Evolutionary conservation across 2,329 filamentous ascomycete genomes (phyloP).

Genomic region (Pseudopithomyces maydicus): DNA sequence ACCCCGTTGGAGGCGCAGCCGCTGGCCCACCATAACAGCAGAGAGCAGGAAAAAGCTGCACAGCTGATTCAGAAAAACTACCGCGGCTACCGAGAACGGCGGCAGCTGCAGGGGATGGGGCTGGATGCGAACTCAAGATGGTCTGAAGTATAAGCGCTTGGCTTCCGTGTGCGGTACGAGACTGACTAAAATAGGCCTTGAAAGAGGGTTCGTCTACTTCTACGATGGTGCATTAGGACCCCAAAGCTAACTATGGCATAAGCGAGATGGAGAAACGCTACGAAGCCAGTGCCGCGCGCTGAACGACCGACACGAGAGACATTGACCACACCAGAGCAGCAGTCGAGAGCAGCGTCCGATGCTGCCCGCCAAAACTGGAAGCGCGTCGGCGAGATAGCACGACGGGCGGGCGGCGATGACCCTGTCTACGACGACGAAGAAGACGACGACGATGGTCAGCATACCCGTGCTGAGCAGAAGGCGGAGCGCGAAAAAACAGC

Average conservation of each 20-base stretch:
- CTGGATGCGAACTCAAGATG: conserved; percentile 74
- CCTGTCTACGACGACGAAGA: conserved; percentile 55
- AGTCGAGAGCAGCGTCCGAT: conserved; percentile 35
- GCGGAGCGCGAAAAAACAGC: conserved; percentile 67
- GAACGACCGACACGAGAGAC: conserved; percentile 34
- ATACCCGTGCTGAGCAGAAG: conserved; percentile 56
- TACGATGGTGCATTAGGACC: conserved; percentile 13
- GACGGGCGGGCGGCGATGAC: conserved; percentile 73
- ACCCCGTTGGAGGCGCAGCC: not conserved
- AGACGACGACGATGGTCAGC: conserved; percentile 37
- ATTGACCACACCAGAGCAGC: conserved; percentile 29
- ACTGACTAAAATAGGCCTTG: conserved; percentile 47
- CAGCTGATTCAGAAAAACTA: conserved; percentile 65
- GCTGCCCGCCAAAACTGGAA: conserved; percentile 74
- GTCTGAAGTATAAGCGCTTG: conserved; percentile 63
- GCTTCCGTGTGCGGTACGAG: conserved; percentile 8
- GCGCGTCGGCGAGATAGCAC: conserved; percentile 71
- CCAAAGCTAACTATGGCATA: conserved; percentile 28
- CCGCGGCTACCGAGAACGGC: conserved; percentile 73
- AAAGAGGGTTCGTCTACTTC: conserved; percentile 50
- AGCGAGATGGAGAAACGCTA: conserved; percentile 61
- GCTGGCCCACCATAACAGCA: not conserved
- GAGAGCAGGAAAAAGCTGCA: conserved; percentile 37
- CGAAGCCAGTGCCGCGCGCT: conserved; percentile 49
- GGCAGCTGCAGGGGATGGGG: conserved; percentile 71